Percentiles rank a stretch among this genome's conserved stretches.
These are phyloP conservation scores for Colletotrichum lini DNA, from an alignment of 2,329 filamentous ascomycete species.

Conservation along the genomic window DNA sequence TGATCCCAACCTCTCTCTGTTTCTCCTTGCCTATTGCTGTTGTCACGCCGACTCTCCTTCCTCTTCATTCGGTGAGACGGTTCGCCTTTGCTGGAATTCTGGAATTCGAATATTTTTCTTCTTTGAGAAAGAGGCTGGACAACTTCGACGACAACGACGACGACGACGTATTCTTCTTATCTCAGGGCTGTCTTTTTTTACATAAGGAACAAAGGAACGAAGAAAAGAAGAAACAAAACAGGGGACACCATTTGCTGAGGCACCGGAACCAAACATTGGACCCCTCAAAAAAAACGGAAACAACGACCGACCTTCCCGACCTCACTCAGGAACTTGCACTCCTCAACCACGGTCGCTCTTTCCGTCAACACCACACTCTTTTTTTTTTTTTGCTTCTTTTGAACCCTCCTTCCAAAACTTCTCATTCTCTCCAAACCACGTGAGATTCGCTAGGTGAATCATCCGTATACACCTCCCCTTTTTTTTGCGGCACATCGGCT, in stretches of 20 bases:
- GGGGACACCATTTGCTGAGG: slow-evolving; percentile 1
- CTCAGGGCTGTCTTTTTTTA: neutral
- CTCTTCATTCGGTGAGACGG: slow-evolving; percentile 25
- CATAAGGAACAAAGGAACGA: slow-evolving; percentile 5
- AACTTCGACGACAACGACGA: slow-evolving; percentile 1
- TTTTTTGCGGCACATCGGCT: neutral
- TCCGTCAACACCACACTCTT: slow-evolving; percentile 19
- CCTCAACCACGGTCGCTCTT: slow-evolving; percentile 14
- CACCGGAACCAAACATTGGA: slow-evolving; percentile 7
- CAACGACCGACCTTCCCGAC: slow-evolving; percentile 34
- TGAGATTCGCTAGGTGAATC: slow-evolving; percentile 31
- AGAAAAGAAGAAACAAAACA: neutral
- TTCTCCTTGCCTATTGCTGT: slow-evolving; percentile 31
- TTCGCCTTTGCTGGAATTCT: slow-evolving; percentile 21
- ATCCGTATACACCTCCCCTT: neutral
- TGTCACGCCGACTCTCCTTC: slow-evolving; percentile 31
- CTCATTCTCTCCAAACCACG: slow-evolving; percentile 19
- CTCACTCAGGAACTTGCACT: slow-evolving; percentile 34
- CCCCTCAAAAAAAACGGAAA: slow-evolving; percentile 25
- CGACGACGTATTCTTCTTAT: slow-evolving; percentile 13
- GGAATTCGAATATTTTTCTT: slow-evolving; percentile 30
- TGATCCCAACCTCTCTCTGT: slow-evolving; percentile 31
- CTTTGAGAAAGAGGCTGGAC: slow-evolving; percentile 35
- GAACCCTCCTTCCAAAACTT: slow-evolving; percentile 15
- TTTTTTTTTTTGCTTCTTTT: slow-evolving; percentile 21